Evolutionary conservation across 306 rosid species (phyloP).

Genomic region (Psophocarpus tetragonolobus): DNA sequence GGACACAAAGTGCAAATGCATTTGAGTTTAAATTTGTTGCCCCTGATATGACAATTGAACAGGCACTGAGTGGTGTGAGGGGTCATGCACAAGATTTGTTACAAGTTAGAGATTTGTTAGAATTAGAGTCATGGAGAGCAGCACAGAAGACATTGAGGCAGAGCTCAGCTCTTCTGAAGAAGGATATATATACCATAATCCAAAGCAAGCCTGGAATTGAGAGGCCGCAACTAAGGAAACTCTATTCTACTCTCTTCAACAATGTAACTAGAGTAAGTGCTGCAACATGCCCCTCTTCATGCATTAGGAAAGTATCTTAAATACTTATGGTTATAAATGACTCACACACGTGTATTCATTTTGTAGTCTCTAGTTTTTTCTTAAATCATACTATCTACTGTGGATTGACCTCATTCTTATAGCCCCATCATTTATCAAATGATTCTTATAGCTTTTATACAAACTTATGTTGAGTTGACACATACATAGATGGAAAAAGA

Average conservation of each 20-base stretch:
- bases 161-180: slow-evolving; percentile 56
- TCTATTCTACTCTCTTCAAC: slow-evolving; percentile 66
- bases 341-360: not conserved
- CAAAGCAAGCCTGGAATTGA: slow-evolving; percentile 62
- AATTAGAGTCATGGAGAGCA: slow-evolving; percentile 60
- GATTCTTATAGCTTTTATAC: not conserved
- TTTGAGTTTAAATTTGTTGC: slow-evolving; percentile 52
- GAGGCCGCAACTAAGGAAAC: slow-evolving; percentile 66
- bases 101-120: slow-evolving; percentile 51
- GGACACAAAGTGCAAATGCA: slow-evolving; percentile 38
- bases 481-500: not conserved
- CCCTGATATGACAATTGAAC: slow-evolving; percentile 39
- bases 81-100: slow-evolving; percentile 40
- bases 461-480: not conserved
- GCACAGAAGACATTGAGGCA: slow-evolving; percentile 58
- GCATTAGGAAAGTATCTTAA: not conserved
- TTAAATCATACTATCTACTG: not conserved
- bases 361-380: not conserved
- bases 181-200: slow-evolving; percentile 65
- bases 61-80: slow-evolving; percentile 44
- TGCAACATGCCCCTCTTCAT: not conserved
- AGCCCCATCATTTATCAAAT: not conserved
- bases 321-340: not conserved
- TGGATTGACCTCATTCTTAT: not conserved
- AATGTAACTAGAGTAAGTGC: slow-evolving; percentile 46